phyloP scores from a whole-genome alignment of 2,329 filamentous ascomycete genomes.

The Aureobasidium sp. region DNA sequence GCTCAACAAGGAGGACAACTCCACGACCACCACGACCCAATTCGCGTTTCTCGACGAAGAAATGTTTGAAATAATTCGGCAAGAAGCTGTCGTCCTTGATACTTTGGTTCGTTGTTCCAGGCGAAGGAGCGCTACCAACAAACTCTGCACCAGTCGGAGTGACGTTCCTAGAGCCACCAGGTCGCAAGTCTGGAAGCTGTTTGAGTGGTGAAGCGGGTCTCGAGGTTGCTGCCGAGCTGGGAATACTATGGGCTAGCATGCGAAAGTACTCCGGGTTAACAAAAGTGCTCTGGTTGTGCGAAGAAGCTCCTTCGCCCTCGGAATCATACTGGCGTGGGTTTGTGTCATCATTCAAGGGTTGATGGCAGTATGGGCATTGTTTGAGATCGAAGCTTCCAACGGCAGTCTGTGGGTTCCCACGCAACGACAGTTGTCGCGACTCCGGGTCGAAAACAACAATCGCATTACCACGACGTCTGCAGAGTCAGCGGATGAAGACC shows the following conservation, averaged over 20 bases:
- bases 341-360: slow-evolving; percentile 50
- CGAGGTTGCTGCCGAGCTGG: slow-evolving; percentile 40
- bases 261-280: slow-evolving; percentile 92
- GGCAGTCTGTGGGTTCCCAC: slow-evolving; percentile 47
- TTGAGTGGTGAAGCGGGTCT: slow-evolving; percentile 42
- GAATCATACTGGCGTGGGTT: slow-evolving; percentile 13
- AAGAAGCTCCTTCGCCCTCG: slow-evolving; percentile 24
- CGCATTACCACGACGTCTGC: slow-evolving; percentile 81
- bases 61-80: slow-evolving; percentile 83
- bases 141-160: slow-evolving; percentile 44
- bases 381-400: slow-evolving; percentile 45
- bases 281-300: slow-evolving; percentile 48
- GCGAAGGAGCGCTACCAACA: slow-evolving; percentile 35
- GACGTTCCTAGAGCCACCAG: slow-evolving; percentile 24
- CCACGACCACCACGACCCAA: slow-evolving; percentile 88
- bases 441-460: slow-evolving; percentile 83
- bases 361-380: slow-evolving; percentile 84
- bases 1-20: slow-evolving; percentile 86
- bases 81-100: slow-evolving; percentile 85
- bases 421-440: slow-evolving; percentile 77
- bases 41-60: slow-evolving; percentile 82
- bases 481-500: slow-evolving; percentile 5
- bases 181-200: slow-evolving; percentile 25
- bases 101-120: slow-evolving; percentile 42
- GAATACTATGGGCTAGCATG: slow-evolving; percentile 63